Conservation (phyloP, 1,284 basidiomycete genomes). For the Trichosporon sp. region DNA sequence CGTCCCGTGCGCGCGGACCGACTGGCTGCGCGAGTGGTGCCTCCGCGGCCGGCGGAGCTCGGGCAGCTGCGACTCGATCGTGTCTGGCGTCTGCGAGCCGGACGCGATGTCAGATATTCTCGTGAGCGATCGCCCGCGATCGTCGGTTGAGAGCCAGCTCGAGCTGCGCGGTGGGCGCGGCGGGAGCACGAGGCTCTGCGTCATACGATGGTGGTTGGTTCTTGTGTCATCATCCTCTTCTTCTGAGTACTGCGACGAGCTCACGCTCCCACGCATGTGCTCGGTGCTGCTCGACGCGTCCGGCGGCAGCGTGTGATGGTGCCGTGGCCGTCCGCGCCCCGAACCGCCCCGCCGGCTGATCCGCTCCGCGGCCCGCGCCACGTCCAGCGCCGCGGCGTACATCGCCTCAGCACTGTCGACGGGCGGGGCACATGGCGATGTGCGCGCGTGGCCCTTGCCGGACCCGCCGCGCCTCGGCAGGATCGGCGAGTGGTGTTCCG, state of each 20-base stretch:
- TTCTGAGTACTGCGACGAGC: constrained; percentile 2
- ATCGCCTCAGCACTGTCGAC: constrained; percentile 36
- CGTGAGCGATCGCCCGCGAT: constrained; percentile 15
- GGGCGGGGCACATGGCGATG: constrained; percentile 12
- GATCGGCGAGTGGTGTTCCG: constrained; percentile 10
- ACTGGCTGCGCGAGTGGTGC: constrained; percentile 12
- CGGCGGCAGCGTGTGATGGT: not conserved
- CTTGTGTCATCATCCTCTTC: constrained; percentile 13
- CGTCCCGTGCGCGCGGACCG: constrained; percentile 8
- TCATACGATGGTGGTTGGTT: constrained; percentile 13
- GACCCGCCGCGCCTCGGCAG: not conserved
- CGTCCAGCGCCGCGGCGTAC: constrained; percentile 47
- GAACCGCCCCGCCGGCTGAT: constrained; percentile 26
- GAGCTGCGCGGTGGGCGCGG: not conserved
- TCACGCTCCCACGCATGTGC: not conserved
- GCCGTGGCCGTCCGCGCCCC: constrained; percentile 11
- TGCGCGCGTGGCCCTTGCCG: not conserved
- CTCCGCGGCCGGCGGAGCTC: constrained; percentile 9
- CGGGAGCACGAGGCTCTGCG: constrained; percentile 16
- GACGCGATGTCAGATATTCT: constrained; percentile 2
- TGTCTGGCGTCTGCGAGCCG: constrained; percentile 10
- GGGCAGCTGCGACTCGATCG: constrained; percentile 18
- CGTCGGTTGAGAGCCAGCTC: constrained; percentile 10
- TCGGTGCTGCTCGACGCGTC: not conserved
- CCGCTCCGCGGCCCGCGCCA: constrained; percentile 48